Conservation (phyloP, 1,139 yeast genomes). For the Wickerhamiella pararugosa region DNA sequence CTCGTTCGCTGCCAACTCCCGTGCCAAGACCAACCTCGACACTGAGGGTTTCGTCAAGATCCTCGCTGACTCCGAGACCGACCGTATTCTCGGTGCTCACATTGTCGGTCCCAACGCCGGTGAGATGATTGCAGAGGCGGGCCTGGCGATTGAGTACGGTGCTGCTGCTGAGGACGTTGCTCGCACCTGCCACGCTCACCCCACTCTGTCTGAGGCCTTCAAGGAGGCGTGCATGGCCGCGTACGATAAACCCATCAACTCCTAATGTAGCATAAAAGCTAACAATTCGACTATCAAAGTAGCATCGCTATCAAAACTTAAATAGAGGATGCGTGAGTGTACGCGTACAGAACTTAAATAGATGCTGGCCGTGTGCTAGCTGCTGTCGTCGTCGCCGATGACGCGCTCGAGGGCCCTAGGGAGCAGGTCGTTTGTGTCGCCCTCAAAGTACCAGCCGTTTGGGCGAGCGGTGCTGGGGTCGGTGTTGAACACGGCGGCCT, state of each 20-base stretch:
- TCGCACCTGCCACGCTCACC: constrained; percentile 97
- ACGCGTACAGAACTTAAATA: too few species aligned
- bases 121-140: constrained; percentile 99
- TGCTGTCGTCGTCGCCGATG: constrained; percentile 16
- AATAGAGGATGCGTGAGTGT: too few species aligned
- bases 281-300: too few species aligned
- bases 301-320: too few species aligned
- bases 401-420: constrained; percentile 48
- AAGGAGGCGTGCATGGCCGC: constrained; percentile 96
- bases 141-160: constrained; percentile 95
- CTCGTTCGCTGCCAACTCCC: constrained; percentile 97
- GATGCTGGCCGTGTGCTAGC: too few species aligned
- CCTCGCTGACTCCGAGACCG: constrained; percentile 92
- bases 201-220: constrained; percentile 94
- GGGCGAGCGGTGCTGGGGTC: constrained; percentile 31
- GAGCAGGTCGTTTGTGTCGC: constrained; percentile 62
- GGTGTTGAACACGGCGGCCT: constrained; percentile 70
- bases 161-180: constrained; percentile 97
- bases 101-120: constrained; percentile 98
- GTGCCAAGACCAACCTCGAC: constrained; percentile 97
- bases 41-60: constrained; percentile 96
- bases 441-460: constrained; percentile 56
- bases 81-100: constrained; percentile 91
- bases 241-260: constrained; percentile 77
- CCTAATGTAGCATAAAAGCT: constrained; percentile 25